Base-by-base conservation (phyloP, 2,329 filamentous ascomycete species). In the Fusarium annulatum region DNA sequence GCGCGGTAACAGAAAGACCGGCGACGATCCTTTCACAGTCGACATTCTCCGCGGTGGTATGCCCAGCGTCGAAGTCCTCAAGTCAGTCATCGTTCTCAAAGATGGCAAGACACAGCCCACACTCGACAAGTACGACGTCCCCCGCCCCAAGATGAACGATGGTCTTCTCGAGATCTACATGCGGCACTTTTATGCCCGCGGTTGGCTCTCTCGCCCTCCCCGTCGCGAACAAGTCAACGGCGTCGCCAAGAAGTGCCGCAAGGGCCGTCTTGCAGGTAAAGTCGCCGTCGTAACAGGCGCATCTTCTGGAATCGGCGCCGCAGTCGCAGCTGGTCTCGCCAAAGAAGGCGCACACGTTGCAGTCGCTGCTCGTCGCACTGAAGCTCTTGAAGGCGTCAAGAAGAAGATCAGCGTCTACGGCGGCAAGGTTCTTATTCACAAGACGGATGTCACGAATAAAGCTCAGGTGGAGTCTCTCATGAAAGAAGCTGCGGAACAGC, bases 1-100 rank as follows among this genome's bases (percentile, higher is more conserved):
- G 83, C 85, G 93, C 75, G 90, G 91, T 15, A 85, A 85, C 14
- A 84, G 85, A 57, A 92, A 90, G 74, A 88, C 89, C 69, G 91
- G 91, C 36, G 90, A 93, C 57, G 92, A 92, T 45, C 89, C 90
- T 3, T 94, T 94, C 77, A 95, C 93, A 0, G 89, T 93, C 39
- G 93, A 95, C 73, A 94, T 95, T 73, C 90, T 96, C 16, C 91
- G 92, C 55, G 92, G 92, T 71, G 93, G 93, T 68, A 95, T 95
- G 93, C 93, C 93, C 2, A 92, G 88, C 12, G 89, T 92, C 3
- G 92, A 93, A 19, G 93, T 93, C 76, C 82, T 95, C 57, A 86
- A 88, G 67, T 90, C 89, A 51, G 92, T 94, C 41, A 93, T 92
- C 1, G 90, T 95, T 3, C 89, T 96, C 45, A 90, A 93, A 79